Evolutionary conservation across 495 filamentous ascomycete species (phyloP).

Genomic region (Daldinia vernicosa): DNA sequence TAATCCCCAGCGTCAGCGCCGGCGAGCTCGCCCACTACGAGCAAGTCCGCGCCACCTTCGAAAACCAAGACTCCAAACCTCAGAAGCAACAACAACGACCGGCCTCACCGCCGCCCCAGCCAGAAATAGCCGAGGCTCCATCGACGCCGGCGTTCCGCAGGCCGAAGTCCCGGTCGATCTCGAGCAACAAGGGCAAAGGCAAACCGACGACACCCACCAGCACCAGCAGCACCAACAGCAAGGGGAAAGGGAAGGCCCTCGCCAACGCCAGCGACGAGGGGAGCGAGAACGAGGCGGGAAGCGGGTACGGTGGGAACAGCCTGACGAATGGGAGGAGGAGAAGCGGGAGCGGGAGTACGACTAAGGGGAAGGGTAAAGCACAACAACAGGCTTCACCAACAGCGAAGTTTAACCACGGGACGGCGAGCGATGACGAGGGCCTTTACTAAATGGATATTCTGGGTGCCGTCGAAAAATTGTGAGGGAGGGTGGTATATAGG

Average conservation of each 20-base stretch:
- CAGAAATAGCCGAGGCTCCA: slow-evolving; percentile 5
- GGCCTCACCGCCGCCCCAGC: background rate
- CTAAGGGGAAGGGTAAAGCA: slow-evolving; percentile 63
- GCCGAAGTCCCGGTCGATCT: slow-evolving; percentile 42
- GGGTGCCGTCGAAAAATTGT: slow-evolving; percentile 1
- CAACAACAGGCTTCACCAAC: background rate
- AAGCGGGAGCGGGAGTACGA: slow-evolving; percentile 5
- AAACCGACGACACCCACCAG: slow-evolving; percentile 48
- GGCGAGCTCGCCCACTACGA: slow-evolving; percentile 95
- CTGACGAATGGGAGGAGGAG: slow-evolving; percentile 38
- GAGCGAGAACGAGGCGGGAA: slow-evolving; percentile 52
- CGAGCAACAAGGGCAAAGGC: slow-evolving; percentile 64
- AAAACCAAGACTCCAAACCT: slow-evolving; percentile 54
- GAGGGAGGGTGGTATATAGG: background rate
- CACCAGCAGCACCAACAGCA: slow-evolving; percentile 48
- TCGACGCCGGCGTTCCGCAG: slow-evolving; percentile 21
- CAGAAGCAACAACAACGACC: slow-evolving; percentile 29
- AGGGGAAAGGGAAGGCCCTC: slow-evolving; percentile 53
- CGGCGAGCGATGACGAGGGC: slow-evolving; percentile 48
- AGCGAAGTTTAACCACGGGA: slow-evolving; percentile 46
- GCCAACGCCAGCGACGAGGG: slow-evolving; percentile 59
- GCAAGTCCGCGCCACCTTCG: slow-evolving; percentile 81
- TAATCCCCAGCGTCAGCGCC: slow-evolving; percentile 91
- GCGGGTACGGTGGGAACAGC: slow-evolving; percentile 34
- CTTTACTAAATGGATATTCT: slow-evolving; percentile 33